phyloP scores from a whole-genome alignment of 169 alveolate genomes.

The Miamiensis avidus region DNA sequence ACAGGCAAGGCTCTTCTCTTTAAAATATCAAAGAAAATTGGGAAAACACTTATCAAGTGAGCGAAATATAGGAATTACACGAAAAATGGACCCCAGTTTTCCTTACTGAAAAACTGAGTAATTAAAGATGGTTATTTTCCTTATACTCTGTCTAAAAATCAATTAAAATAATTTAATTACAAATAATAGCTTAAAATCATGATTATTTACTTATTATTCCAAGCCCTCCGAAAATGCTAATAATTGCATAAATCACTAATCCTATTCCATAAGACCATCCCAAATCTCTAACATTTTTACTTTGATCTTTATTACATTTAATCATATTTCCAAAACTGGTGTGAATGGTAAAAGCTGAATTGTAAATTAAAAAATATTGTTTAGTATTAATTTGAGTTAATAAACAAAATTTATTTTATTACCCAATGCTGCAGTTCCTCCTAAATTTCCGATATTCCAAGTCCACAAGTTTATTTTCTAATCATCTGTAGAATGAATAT shows the following conservation, averaged over 20 bases:
- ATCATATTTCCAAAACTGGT: slow-evolving; percentile 5
- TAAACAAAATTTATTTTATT: too few species aligned
- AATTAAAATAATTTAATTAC: too few species aligned
- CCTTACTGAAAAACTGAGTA: background rate
- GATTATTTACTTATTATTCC: slow-evolving; percentile 2
- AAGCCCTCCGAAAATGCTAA: slow-evolving; percentile 4
- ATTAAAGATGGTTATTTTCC: background rate
- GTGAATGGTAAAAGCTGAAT: slow-evolving; percentile 14
- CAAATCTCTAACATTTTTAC: background rate
- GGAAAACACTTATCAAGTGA: slow-evolving; percentile 11
- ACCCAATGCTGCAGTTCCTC: slow-evolving; percentile 18
- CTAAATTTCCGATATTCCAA: slow-evolving; percentile 14
- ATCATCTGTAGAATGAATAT: background rate
- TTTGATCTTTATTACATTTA: slow-evolving; percentile 19
- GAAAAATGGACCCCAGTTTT: slow-evolving; percentile 3
- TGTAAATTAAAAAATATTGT: too few species aligned
- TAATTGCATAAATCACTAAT: background rate
- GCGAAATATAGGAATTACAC: slow-evolving; percentile 10
- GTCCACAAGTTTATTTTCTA: background rate
- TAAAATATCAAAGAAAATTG: slow-evolving; percentile 5
- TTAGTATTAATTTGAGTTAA: too few species aligned
- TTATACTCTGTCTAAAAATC: background rate
- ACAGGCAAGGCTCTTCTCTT: background rate
- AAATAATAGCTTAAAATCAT: background rate
- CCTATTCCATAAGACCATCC: slow-evolving; percentile 13